Percentiles rank a stretch among this genome's conserved stretches.
These are phyloP conservation scores for Leccinum angustisporum DNA, from an alignment of 1,284 basidiomycete genomes.

Conservation along the genomic window DNA sequence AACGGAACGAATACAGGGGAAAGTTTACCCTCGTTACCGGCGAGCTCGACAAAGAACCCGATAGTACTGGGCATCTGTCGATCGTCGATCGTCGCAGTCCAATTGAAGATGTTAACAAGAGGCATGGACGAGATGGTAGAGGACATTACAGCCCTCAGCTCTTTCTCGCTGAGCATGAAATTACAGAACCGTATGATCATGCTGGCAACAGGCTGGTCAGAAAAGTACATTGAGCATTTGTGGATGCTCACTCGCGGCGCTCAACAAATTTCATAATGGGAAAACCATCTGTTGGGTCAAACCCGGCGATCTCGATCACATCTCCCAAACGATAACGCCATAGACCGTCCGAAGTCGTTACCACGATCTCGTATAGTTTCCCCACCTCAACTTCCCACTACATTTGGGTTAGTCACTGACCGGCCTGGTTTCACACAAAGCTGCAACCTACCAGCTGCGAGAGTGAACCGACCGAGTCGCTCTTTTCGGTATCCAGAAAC, in stretches of 20 bases:
- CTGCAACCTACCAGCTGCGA: conserved; percentile 10
- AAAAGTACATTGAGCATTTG: not conserved
- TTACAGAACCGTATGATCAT: not conserved
- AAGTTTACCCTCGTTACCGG: not conserved
- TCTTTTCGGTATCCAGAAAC: conserved; percentile 1
- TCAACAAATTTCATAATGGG: not conserved
- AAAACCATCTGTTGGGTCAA: not conserved
- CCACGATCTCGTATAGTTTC: conserved; percentile 20
- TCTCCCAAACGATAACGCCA: conserved; percentile 27
- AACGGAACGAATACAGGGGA: not conserved
- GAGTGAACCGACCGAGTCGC: not conserved
- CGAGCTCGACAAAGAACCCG: not conserved
- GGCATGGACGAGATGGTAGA: conserved; percentile 1
- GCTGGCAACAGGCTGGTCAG: not conserved
- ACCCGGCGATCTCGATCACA: conserved; percentile 11
- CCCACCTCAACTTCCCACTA: conserved; percentile 25
- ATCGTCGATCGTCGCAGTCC: not conserved
- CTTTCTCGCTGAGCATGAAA: conserved; percentile 2
- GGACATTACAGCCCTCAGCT: conserved; percentile 6
- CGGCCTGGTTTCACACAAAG: not conserved
- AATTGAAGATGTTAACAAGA: not conserved
- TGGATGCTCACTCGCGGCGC: not conserved
- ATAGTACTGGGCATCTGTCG: not conserved
- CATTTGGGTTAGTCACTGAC: too few species aligned
- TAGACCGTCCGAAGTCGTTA: conserved; percentile 22